These are phyloP conservation scores for Phytophthora parvispora DNA, from an alignment of 352 stramenopile genomes.

Conservation along the genomic window DNA sequence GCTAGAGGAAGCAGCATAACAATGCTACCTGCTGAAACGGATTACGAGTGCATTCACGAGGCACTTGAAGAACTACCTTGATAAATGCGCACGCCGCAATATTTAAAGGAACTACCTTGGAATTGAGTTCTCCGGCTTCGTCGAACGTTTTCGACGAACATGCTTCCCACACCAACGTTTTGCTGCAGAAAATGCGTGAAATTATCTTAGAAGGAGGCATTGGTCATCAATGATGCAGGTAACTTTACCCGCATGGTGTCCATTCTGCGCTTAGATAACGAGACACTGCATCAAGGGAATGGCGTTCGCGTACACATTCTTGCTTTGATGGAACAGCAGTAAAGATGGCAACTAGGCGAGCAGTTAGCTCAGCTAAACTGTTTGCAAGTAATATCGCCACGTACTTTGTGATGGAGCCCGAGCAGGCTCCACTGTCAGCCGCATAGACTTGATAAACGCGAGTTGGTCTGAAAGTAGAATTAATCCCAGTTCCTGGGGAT, in stretches of 20 bases:
- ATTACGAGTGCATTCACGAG: conserved; percentile 1
- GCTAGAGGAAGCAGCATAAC: neutral
- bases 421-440: conserved; percentile 2
- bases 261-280: conserved; percentile 45
- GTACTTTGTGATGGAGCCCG: conserved; percentile 26
- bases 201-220: neutral
- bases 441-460: conserved; percentile 15
- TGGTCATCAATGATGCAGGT: neutral
- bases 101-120: conserved; percentile 25
- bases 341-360: conserved; percentile 28
- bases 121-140: neutral
- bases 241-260: conserved; percentile 29
- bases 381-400: neutral
- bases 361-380: neutral
- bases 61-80: conserved; percentile 40
- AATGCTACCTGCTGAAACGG: conserved; percentile 27
- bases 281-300: conserved; percentile 34
- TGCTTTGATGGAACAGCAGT: conserved; percentile 11
- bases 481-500: conserved; percentile 41
- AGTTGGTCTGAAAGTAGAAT: conserved; percentile 34
- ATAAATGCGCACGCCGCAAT: conserved; percentile 33
- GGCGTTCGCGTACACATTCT: neutral
- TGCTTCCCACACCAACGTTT: conserved; percentile 16
- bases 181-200: neutral
- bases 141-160: neutral